A percentile compares a stretch with the other conserved stretches of the same genome.
phyloP scores from a whole-genome alignment of 2,329 filamentous ascomycete genomes.

The Colletotrichum acutatum region DNA sequence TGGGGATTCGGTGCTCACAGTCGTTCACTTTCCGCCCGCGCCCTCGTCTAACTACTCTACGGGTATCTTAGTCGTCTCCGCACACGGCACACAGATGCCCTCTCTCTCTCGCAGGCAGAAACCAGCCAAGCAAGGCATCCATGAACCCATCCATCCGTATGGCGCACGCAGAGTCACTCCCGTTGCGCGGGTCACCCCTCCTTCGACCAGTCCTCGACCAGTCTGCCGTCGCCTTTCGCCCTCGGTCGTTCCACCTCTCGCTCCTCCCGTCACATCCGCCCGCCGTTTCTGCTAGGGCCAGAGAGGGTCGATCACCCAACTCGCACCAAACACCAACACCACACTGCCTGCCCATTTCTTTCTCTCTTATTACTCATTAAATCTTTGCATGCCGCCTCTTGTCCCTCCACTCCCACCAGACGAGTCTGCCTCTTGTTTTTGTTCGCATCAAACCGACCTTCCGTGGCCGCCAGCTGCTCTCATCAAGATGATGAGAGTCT shows the following conservation, averaged over 20 bases:
- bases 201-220: not conserved
- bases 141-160: not conserved
- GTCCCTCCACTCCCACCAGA: conserved; percentile 31
- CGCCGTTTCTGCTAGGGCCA: conserved; percentile 22
- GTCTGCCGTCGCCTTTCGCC: conserved; percentile 1
- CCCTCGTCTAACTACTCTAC: not conserved
- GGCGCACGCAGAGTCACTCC: not conserved
- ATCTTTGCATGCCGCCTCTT: conserved; percentile 34
- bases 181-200: conserved; percentile 8
- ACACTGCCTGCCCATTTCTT: conserved; percentile 31
- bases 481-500: conserved; percentile 4
- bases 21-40: not conserved
- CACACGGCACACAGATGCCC: not conserved
- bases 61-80: too few species aligned
- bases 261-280: conserved; percentile 27
- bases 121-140: not conserved
- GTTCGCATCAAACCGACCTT: not conserved
- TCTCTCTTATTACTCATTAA: conserved; percentile 35
- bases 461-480: conserved; percentile 1
- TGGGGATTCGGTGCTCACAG: not conserved
- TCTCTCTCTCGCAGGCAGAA: not conserved
- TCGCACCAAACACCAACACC: conserved; percentile 16
- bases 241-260: not conserved
- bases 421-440: conserved; percentile 12
- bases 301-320: conserved; percentile 15